Conservation (phyloP, 1,284 basidiomycete genomes). For the Malassezia japonica region DNA sequence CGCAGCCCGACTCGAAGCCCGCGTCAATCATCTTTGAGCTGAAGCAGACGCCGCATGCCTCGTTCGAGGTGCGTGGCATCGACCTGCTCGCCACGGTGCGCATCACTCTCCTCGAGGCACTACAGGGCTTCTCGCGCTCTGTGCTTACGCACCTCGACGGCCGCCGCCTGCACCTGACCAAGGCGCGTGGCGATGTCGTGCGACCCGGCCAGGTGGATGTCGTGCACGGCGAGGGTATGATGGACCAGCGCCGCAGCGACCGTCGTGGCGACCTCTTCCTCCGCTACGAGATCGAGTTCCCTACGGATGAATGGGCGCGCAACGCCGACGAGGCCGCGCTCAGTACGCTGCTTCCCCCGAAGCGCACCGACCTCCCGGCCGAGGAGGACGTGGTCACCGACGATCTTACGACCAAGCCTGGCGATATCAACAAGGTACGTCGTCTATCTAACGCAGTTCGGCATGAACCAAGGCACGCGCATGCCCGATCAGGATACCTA, state of each 20-base stretch:
- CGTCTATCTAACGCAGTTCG: constrained; percentile 20
- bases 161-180: constrained; percentile 28
- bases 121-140: constrained; percentile 38
- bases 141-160: constrained; percentile 44
- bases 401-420: constrained; percentile 18
- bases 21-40: constrained; percentile 67
- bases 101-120: constrained; percentile 31
- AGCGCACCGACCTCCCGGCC: constrained; percentile 22
- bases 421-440: no score
- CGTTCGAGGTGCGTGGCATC: constrained; percentile 69
- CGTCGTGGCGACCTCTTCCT: constrained; percentile 38
- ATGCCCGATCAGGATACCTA: constrained; percentile 22
- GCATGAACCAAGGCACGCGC: constrained; percentile 22
- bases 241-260: constrained; percentile 24
- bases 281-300: constrained; percentile 40
- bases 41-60: constrained; percentile 59
- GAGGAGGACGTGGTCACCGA: constrained; percentile 21
- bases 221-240: constrained; percentile 39
- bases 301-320: constrained; percentile 25
- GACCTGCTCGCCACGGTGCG: constrained; percentile 63
- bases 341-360: constrained; percentile 23
- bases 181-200: constrained; percentile 22
- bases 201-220: constrained; percentile 34
- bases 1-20: constrained; percentile 28
- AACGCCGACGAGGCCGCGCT: constrained; percentile 18